Evolutionary conservation across 2,329 filamentous ascomycete species (phyloP), one percentile per base, ranked within the genome.

Genomic region (Pseudopyricularia cyperi): DNA sequence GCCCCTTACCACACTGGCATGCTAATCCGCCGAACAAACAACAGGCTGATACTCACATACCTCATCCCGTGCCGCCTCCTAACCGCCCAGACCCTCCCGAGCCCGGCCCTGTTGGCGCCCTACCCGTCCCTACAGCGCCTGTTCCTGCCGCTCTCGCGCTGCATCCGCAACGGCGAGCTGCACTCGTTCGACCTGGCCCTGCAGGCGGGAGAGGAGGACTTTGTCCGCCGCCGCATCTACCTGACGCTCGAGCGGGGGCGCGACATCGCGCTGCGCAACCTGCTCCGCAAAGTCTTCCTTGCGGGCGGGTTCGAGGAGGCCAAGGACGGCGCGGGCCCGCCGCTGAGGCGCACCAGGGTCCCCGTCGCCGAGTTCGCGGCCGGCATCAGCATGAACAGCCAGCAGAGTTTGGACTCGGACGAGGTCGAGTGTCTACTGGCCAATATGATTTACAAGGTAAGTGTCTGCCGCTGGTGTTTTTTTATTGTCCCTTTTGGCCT

Each of bases 391-490:
- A 75, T 95, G 60, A 83, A 82, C 51, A 83, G 79, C 57, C 73
- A 75, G 52, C 75, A 86, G 62, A 69, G 74, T 33, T 73, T 94
- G 33, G 93, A 96, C 60, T 76, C 79, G 32, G 94, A 98, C 63
- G 93, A 98, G 67, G 90, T 97, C 4, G 94, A 98, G 67, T 98
- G 93, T 66, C 71, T 96, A 60, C 65, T 98, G 61, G 89, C 93
- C 28, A 97, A 96, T 65, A 87, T 96, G 79, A 95, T 98, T 56
- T 98, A 97, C 74, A 98, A 97, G 81, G 91, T 95, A 48, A 59
- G 56, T 52, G 32, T 26, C 22, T 11, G 15, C 33, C 3, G 19
- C 28, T 44, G 39, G 3, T 1, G 7, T 12, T 19, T 42, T 24
- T 12, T 42, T 9, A 3, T 44, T 1, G 22, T 15, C 3, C 12